These are phyloP conservation scores for Monosporascus sp. DNA, from an alignment of 2,329 filamentous ascomycete genomes.

Conservation along the genomic window DNA sequence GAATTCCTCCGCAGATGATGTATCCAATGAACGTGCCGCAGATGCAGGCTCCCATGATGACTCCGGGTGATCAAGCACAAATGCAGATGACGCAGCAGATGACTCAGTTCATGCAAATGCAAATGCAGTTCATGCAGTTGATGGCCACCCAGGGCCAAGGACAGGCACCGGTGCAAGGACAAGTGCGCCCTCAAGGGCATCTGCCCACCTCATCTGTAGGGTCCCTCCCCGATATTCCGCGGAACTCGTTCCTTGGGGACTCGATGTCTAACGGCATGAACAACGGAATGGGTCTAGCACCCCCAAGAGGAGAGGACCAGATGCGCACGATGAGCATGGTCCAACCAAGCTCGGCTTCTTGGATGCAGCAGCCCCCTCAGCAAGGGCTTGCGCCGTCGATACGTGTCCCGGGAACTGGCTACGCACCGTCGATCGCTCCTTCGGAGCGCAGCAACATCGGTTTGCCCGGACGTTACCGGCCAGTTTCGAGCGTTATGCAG, in stretches of 20 bases:
- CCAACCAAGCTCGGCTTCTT: slow-evolving; percentile 59
- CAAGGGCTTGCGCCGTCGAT: slow-evolving; percentile 47
- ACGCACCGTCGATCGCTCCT: slow-evolving; percentile 87
- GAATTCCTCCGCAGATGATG: slow-evolving; percentile 48
- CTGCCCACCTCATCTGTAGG: slow-evolving; percentile 41
- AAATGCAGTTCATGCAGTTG: slow-evolving; percentile 92
- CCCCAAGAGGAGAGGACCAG: slow-evolving; percentile 39
- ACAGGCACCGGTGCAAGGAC: slow-evolving; percentile 19
- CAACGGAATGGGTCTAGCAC: slow-evolving; percentile 39
- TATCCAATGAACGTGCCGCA: slow-evolving; percentile 35
- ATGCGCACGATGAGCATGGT: slow-evolving; percentile 81
- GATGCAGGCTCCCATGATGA: slow-evolving; percentile 36
- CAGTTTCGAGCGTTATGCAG: slow-evolving; percentile 65
- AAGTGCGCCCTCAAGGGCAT: slow-evolving; percentile 27
- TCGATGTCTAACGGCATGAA: slow-evolving; percentile 32
- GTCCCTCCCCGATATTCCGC: slow-evolving; percentile 31
- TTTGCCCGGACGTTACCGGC: slow-evolving; percentile 82
- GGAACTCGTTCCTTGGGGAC: slow-evolving; percentile 25
- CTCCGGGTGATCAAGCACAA: slow-evolving; percentile 66
- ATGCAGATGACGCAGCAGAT: slow-evolving; percentile 79
- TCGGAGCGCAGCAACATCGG: slow-evolving; percentile 94
- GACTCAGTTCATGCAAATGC: slow-evolving; percentile 87
- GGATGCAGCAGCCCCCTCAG: slow-evolving; percentile 45
- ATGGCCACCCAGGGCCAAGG: slow-evolving; percentile 47
- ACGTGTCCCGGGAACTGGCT: slow-evolving; percentile 50